Evolutionary conservation across 2,329 filamentous ascomycete species (phyloP).

Genomic region (Mycosphaerella arachidis): DNA sequence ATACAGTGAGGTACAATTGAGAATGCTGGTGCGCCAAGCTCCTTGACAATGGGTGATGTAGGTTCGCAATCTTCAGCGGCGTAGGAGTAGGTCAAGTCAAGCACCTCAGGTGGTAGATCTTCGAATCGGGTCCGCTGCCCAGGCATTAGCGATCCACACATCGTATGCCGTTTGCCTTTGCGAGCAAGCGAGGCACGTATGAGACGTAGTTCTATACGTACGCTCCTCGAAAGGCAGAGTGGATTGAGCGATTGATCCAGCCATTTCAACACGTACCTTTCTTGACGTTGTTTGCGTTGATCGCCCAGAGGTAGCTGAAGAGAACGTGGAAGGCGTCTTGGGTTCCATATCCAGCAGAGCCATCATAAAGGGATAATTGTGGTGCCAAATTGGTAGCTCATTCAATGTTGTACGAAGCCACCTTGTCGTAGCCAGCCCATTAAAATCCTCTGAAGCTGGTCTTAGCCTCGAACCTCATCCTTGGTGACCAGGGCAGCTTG

Average conservation of each 20-base stretch:
- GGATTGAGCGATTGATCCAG: too few relatives aligned
- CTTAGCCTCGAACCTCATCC: conserved; percentile 14
- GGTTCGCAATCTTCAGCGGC: conserved; percentile 4
- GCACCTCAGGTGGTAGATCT: conserved; percentile 10
- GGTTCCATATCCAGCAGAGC: conserved; percentile 11
- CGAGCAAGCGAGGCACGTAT: too few relatives aligned
- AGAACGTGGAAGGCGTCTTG: conserved; percentile 1
- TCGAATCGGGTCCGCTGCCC: conserved; percentile 1
- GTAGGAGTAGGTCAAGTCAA: conserved; percentile 14
- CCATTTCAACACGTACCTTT: background rate
- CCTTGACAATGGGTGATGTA: conserved; percentile 3
- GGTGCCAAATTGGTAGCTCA: conserved; percentile 9
- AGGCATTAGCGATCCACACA: background rate
- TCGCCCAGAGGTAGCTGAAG: background rate
- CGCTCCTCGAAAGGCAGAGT: too few relatives aligned
- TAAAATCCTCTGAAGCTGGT: conserved; percentile 13
- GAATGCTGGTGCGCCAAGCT: background rate
- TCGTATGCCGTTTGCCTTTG: too few relatives aligned
- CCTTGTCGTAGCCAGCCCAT: conserved; percentile 14
- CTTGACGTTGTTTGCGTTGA: background rate
- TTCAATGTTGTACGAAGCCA: conserved; percentile 15
- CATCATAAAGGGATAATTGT: conserved; percentile 5
- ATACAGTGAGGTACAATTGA: background rate
- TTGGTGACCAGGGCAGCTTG: conserved; percentile 15
- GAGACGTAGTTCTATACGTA: too few relatives aligned